Conservation (phyloP, 2,329 filamentous ascomycete genomes). For the Amauroascus verrucosus region DNA sequence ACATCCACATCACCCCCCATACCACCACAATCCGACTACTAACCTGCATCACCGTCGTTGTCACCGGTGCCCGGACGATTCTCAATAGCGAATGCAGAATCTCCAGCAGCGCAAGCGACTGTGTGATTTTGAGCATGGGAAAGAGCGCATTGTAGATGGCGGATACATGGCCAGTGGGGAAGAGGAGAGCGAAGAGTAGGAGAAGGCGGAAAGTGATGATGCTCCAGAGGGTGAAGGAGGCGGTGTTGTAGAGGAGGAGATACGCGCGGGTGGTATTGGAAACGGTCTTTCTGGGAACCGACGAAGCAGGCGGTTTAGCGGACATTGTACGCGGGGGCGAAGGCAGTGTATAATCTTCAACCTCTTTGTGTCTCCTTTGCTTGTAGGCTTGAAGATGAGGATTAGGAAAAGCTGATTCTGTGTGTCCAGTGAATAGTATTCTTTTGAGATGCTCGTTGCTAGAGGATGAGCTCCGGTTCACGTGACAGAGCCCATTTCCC, state of each 20-base stretch:
- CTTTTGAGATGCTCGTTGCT: too few relatives aligned
- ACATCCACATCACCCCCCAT: conserved; percentile 69
- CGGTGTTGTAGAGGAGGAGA: conserved; percentile 74
- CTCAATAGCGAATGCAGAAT: conserved; percentile 69
- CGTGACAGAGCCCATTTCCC: too few relatives aligned
- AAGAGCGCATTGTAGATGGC: conserved; percentile 40
- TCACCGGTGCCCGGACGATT: conserved; percentile 71
- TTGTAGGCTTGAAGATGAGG: too few relatives aligned
- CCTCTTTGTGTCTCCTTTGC: too few relatives aligned
- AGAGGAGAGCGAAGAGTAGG: conserved; percentile 46
- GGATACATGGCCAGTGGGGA: conserved; percentile 24
- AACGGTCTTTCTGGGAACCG: not conserved
- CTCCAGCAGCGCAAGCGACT: conserved; percentile 75
- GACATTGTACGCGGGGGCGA: too few relatives aligned
- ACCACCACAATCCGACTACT: conserved; percentile 77
- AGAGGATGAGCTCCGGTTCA: too few relatives aligned
- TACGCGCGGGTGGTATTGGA: conserved; percentile 39
- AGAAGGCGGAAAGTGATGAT: conserved; percentile 60
- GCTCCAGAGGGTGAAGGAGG: conserved; percentile 68
- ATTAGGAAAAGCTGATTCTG: too few relatives aligned
- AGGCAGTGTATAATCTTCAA: too few relatives aligned
- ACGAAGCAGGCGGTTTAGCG: not conserved
- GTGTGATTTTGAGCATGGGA: conserved; percentile 50
- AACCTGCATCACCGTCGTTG: conserved; percentile 86
- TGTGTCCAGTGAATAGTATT: too few relatives aligned